Percentiles rank a stretch among this genome's conserved stretches.
phyloP scores from a whole-genome alignment of 78 protist genomes.

The Isochrysis galbana region DNA sequence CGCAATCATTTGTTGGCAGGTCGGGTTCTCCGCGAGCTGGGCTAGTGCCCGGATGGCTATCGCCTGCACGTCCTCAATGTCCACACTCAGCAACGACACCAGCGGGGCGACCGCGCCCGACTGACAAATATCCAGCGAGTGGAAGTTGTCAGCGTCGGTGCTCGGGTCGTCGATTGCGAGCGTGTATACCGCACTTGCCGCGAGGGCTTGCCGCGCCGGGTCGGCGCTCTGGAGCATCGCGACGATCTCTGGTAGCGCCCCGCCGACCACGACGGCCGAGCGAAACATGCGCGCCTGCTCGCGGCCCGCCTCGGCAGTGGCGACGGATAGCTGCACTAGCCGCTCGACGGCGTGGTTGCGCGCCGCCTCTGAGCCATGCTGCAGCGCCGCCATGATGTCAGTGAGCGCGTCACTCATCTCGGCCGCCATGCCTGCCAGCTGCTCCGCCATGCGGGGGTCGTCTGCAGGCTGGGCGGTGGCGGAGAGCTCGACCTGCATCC shows the following conservation, averaged over 20 bases:
- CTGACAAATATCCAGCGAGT: conserved; percentile 7
- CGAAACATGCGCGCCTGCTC: conserved; percentile 3
- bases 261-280: not conserved
- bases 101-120: conserved; percentile 10
- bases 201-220: not conserved
- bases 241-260: not conserved
- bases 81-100: not conserved
- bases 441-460: not conserved
- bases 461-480: not conserved
- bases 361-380: not conserved
- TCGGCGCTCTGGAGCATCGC: not conserved
- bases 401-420: not conserved
- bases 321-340: not conserved
- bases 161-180: conserved; percentile 18
- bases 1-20: not conserved
- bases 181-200: not conserved
- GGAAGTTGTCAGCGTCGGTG: not conserved
- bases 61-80: not conserved
- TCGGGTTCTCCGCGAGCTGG: not conserved
- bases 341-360: not conserved
- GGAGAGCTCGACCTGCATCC: not conserved
- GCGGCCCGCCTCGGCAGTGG: not conserved
- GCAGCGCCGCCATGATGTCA: conserved; percentile 21
- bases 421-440: not conserved
- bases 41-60: not conserved